phyloP scores from a whole-genome alignment of 129 eudicot genomes.

The Deinandra increscens region DNA sequence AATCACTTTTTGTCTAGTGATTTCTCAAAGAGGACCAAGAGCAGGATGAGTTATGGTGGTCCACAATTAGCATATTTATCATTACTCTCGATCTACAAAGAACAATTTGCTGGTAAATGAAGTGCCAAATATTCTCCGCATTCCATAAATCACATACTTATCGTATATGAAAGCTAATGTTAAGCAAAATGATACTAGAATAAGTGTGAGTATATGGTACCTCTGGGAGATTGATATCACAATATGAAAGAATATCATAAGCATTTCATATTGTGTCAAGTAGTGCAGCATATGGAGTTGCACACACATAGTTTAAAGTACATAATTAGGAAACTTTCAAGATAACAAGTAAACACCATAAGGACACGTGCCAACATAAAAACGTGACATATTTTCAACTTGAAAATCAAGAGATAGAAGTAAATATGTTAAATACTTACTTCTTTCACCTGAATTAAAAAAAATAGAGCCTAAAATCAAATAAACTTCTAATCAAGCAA shows the following conservation, averaged over 20 bases:
- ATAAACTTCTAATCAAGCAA: no score
- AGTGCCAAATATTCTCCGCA: not conserved
- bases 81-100: slow-evolving; percentile 71
- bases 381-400: not conserved
- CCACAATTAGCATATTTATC: slow-evolving; percentile 76
- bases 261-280: slow-evolving; percentile 88
- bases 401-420: not conserved
- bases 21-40: slow-evolving; percentile 95
- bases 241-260: slow-evolving; percentile 78
- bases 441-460: no score
- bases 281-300: slow-evolving; percentile 93
- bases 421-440: not conserved
- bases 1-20: slow-evolving; percentile 88
- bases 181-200: slow-evolving; percentile 14
- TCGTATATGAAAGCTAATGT: slow-evolving; percentile 7
- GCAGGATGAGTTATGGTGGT: slow-evolving; percentile 98
- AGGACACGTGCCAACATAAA: slow-evolving; percentile 4
- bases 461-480: no score
- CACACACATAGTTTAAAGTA: slow-evolving; percentile 24
- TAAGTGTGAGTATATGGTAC: slow-evolving; percentile 32
- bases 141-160: not conserved
- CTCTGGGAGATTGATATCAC: slow-evolving; percentile 72
- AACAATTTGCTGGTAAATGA: slow-evolving; percentile 13
- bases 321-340: slow-evolving; percentile 5
- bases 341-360: slow-evolving; percentile 2